Evolutionary conservation across 2,329 filamentous ascomycete species (phyloP).

Genomic region (Phaeosphaeriaceae sp.): DNA sequence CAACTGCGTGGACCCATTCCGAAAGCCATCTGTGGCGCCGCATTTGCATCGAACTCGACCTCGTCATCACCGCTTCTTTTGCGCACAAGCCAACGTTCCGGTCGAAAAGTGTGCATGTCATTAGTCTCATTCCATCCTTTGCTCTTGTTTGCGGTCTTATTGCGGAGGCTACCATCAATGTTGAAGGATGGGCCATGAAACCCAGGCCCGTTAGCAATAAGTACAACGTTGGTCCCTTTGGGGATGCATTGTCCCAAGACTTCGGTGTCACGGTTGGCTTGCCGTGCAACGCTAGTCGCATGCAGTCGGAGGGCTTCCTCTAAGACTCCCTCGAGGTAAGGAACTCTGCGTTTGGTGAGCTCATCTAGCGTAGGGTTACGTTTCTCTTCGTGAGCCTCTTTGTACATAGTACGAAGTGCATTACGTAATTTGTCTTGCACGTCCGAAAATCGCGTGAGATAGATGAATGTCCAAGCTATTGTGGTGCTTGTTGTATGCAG

Average conservation of each 20-base stretch:
- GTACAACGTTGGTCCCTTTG: constrained; percentile 46
- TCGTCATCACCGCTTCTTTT: neutral
- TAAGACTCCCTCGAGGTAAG: constrained; percentile 51
- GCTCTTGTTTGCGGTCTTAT: neutral
- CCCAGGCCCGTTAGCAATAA: constrained; percentile 35
- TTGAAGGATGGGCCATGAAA: constrained; percentile 1
- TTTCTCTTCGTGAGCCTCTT: constrained; percentile 2
- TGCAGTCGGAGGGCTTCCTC: constrained; percentile 50
- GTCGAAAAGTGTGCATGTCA: constrained; percentile 7
- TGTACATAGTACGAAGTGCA: neutral
- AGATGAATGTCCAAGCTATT: constrained; percentile 9
- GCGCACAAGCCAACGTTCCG: constrained; percentile 6
- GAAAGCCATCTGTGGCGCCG: constrained; percentile 10
- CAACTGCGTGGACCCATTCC: constrained; percentile 11
- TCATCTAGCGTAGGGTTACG: constrained; percentile 5
- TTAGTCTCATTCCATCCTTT: neutral
- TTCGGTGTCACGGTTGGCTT: constrained; percentile 46
- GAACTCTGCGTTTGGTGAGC: constrained; percentile 1
- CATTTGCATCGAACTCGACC: constrained; percentile 4
- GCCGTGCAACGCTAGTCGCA: constrained; percentile 39
- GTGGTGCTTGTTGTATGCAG: constrained; percentile 9
- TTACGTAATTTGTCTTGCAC: constrained; percentile 8
- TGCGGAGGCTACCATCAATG: neutral
- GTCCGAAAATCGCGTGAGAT: constrained; percentile 3
- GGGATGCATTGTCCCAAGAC: constrained; percentile 51